Conservation (phyloP, 257 asterid genomes). For the Leptodermis oblonga region DNA sequence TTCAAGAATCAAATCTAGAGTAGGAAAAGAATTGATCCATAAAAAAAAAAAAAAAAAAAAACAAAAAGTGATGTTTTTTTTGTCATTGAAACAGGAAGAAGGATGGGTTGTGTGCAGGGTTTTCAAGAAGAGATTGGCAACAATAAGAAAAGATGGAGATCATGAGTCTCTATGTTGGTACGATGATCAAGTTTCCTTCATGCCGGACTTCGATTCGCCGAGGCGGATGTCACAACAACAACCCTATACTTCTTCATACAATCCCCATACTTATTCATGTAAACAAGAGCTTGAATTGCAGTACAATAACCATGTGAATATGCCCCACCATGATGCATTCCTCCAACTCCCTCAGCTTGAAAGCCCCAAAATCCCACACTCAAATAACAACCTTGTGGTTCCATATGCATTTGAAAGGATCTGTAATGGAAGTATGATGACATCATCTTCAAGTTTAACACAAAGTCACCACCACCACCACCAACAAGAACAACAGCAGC, state of each 20-base stretch:
- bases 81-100: slow-evolving; percentile 46
- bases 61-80: background rate
- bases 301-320: slow-evolving; percentile 22
- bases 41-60: background rate
- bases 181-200: slow-evolving; percentile 56
- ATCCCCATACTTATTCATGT: slow-evolving; percentile 28
- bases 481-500: too few relatives aligned
- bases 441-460: slow-evolving; percentile 14
- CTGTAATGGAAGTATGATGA: slow-evolving; percentile 8
- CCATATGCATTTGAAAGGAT: slow-evolving; percentile 21
- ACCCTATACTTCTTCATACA: slow-evolving; percentile 20
- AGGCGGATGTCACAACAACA: slow-evolving; percentile 27
- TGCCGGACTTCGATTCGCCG: slow-evolving; percentile 44
- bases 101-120: slow-evolving; percentile 77
- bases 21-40: background rate
- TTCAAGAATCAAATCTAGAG: too few relatives aligned
- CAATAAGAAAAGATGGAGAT: slow-evolving; percentile 36
- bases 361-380: slow-evolving; percentile 44
- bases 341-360: slow-evolving; percentile 64
- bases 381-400: slow-evolving; percentile 7
- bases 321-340: slow-evolving; percentile 34
- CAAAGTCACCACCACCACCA: slow-evolving; percentile 17
- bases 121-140: slow-evolving; percentile 55
- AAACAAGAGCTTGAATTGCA: slow-evolving; percentile 46
- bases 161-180: slow-evolving; percentile 51